Conservation (phyloP, 1,284 basidiomycete species). For the Cutaneotrichosporon sp. region DNA sequence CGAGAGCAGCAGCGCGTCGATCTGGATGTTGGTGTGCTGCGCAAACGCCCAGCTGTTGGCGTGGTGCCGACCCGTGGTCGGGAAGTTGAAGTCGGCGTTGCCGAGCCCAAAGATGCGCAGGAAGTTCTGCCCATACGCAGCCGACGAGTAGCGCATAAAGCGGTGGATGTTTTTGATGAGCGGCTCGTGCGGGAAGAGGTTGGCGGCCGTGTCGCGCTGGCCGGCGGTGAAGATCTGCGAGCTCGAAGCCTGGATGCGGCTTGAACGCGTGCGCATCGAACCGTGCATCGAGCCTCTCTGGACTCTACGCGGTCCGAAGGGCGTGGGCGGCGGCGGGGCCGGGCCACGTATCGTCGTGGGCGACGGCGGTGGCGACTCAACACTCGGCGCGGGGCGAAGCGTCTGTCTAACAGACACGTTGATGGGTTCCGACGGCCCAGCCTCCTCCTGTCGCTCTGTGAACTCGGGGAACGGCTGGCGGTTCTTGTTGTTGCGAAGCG, state of each 20-base stretch:
- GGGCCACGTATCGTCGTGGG: conserved; percentile 8
- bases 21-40: conserved; percentile 57
- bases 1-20: conserved; percentile 57
- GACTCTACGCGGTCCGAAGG: conserved; percentile 15
- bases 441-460: conserved; percentile 7
- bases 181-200: conserved; percentile 54
- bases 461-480: conserved; percentile 10
- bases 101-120: conserved; percentile 57
- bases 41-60: conserved; percentile 56
- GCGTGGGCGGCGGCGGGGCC: conserved; percentile 20
- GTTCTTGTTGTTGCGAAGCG: conserved; percentile 10
- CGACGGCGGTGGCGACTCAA: conserved; percentile 2
- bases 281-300: conserved; percentile 8
- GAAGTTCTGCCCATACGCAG: conserved; percentile 56
- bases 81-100: conserved; percentile 55
- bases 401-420: conserved; percentile 2
- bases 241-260: conserved; percentile 20
- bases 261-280: conserved; percentile 26
- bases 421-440: not conserved
- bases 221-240: conserved; percentile 21
- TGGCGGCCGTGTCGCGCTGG: conserved; percentile 11
- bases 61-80: conserved; percentile 54
- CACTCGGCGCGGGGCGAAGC: not conserved
- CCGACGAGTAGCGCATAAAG: conserved; percentile 57
- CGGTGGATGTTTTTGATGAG: conserved; percentile 56